Percentiles rank a stretch among this genome's conserved stretches.
phyloP scores from a whole-genome alignment of 2,329 filamentous ascomycete genomes.

The Ophiostoma ulmi region DNA sequence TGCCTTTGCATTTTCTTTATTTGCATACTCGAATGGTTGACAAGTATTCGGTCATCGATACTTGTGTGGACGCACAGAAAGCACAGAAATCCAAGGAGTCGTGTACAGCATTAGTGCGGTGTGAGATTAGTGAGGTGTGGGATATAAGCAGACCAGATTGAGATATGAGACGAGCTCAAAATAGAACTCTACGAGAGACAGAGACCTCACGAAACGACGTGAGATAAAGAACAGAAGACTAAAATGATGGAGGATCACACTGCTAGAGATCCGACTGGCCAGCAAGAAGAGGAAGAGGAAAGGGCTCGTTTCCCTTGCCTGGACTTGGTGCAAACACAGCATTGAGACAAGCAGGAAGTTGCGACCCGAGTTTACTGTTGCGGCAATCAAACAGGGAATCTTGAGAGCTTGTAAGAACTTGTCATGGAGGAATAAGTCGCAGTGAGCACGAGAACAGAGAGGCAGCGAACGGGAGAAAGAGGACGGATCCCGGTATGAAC shows the following conservation, averaged over 20 bases:
- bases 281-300: neutral
- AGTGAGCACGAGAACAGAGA: neutral
- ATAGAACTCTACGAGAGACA: neutral
- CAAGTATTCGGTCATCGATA: too few relatives aligned
- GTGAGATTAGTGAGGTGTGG: neutral
- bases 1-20: neutral
- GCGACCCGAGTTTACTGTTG: neutral
- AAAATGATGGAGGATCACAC: neutral
- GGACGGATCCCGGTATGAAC: neutral
- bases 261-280: slow-evolving; percentile 8
- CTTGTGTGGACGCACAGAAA: neutral
- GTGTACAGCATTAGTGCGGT: neutral
- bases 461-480: neutral
- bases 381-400: neutral
- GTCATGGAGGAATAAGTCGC: neutral
- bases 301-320: slow-evolving; percentile 13
- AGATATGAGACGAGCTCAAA: neutral
- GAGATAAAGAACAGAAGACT: neutral
- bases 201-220: neutral
- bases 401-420: neutral
- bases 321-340: slow-evolving; percentile 8
- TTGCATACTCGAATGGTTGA: neutral
- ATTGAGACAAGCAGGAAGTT: slow-evolving; percentile 21
- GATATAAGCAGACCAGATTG: neutral
- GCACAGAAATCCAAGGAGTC: neutral